Base-by-base conservation (phyloP, 345 rosid genomes). In the Rhodamnia argentea region DNA sequence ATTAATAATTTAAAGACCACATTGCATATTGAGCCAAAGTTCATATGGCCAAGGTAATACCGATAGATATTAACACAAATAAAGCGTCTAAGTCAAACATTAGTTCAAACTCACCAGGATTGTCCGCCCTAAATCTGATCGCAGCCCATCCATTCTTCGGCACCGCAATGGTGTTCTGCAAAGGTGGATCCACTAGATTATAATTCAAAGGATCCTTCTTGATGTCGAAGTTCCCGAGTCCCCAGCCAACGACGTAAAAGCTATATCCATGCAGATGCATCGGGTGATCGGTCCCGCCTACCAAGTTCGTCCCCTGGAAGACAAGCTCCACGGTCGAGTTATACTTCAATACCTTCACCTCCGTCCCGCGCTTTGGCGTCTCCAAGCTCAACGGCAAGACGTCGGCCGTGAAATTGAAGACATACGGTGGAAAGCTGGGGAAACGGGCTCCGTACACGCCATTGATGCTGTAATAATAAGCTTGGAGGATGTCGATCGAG, bases 131-230 rank as follows among this genome's bases (percentile, higher is more conserved):
- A 83, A 89, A 90, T 84, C 92, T 84, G 57, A 90, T 87, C 7
- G 90, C 59, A 42, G 64, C 13, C 92, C 92, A 90, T 18, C 92
- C 92, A 26, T 85, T 89, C 56, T 51, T 87, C 14, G 92, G 92
- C 23, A 89, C 90, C 23, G 85, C 82, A 16, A 85, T 81, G n/a
- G 88, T 89, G 85, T 87, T 90, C 52, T 70, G 52, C 18, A 50
- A 78, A 5, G 92, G 92, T 18, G 92, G 90, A 82, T 90, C 92
- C 26, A 87, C 55, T 29, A 90, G 87, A 82, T 88, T 88, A 29
- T 84, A 90, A 2, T 20, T 86, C 13, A 32, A 37, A 24, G 90
- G 90, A 56, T 87, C 90, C 22, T 42, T 86, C 42, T 84, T 32
- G 8, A 84, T 29, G 54, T 88, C 54, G 59, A 87, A 90, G 75